phyloP scores from a whole-genome alignment of 345 rosid species.

The Citrus mangshanensis region DNA sequence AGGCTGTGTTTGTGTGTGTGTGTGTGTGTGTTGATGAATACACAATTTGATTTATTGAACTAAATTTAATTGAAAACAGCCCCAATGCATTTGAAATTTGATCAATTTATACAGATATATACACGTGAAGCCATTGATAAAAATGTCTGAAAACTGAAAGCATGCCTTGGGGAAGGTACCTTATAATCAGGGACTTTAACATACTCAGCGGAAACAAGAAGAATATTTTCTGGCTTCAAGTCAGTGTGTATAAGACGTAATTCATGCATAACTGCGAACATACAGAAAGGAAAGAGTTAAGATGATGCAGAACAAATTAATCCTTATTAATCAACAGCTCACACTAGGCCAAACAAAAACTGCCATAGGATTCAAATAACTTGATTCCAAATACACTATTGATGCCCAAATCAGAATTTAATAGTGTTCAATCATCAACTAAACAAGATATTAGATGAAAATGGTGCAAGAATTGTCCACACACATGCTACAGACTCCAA shows the following conservation, averaged over 20 bases:
- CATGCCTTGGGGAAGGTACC: constrained; percentile 31
- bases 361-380: background rate
- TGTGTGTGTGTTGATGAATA: background rate
- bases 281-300: constrained; percentile 13
- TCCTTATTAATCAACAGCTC: constrained; percentile 9
- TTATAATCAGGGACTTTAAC: constrained; percentile 74
- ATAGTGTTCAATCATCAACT: constrained; percentile 19
- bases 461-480: constrained; percentile 64
- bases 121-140: background rate
- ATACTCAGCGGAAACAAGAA: constrained; percentile 69
- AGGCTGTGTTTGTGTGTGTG: background rate
- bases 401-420: constrained; percentile 10
- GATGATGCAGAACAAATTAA: constrained; percentile 9
- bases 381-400: constrained; percentile 1
- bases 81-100: background rate
- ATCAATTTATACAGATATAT: background rate
- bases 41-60: background rate
- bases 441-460: constrained; percentile 39
- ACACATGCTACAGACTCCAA: constrained; percentile 99
- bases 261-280: constrained; percentile 74
- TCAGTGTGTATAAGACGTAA: constrained; percentile 74
- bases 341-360: constrained; percentile 3
- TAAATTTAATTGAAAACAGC: background rate
- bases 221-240: constrained; percentile 84
- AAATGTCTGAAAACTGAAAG: background rate